phyloP scores from a whole-genome alignment of 768 basidiomycete species.

The Pleurotus sapidus region DNA sequence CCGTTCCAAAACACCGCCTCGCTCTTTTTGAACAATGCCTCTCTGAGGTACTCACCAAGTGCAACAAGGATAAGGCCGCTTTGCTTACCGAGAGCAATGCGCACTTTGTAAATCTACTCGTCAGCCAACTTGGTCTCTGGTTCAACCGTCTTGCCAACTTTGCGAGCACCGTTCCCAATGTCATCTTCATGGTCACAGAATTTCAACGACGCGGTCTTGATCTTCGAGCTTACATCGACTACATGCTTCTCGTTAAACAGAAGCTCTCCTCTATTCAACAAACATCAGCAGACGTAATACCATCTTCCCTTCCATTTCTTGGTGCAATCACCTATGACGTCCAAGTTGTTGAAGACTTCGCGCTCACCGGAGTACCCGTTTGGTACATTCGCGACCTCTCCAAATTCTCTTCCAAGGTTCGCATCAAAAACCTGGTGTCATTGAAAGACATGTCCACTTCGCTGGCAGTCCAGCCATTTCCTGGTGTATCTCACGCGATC shows the following conservation, averaged over 20 bases:
- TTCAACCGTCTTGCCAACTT: neutral
- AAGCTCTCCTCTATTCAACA: neutral
- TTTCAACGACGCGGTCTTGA: neutral
- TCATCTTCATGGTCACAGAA: neutral
- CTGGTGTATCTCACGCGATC: neutral
- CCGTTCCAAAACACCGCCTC: too few species aligned
- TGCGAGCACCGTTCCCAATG: neutral
- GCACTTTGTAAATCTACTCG: neutral
- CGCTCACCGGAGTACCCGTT: conserved; percentile 15
- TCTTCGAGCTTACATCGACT: neutral
- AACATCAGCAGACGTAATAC: neutral
- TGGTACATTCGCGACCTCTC: conserved; percentile 14
- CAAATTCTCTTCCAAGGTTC: neutral
- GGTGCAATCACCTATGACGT: conserved; percentile 13
- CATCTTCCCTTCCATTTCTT: neutral
- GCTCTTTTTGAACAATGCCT: too few species aligned
- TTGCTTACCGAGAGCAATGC: too few species aligned
- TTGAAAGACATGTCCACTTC: too few species aligned
- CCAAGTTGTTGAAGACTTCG: conserved; percentile 6
- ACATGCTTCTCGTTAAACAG: neutral
- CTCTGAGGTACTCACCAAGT: too few species aligned
- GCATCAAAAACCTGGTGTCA: neutral
- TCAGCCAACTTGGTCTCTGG: neutral
- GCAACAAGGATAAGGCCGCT: too few species aligned
- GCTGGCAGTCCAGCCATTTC: neutral